Conservation (phyloP, 2,329 filamentous ascomycete genomes). For the Penicillium aurantiogriseum region DNA sequence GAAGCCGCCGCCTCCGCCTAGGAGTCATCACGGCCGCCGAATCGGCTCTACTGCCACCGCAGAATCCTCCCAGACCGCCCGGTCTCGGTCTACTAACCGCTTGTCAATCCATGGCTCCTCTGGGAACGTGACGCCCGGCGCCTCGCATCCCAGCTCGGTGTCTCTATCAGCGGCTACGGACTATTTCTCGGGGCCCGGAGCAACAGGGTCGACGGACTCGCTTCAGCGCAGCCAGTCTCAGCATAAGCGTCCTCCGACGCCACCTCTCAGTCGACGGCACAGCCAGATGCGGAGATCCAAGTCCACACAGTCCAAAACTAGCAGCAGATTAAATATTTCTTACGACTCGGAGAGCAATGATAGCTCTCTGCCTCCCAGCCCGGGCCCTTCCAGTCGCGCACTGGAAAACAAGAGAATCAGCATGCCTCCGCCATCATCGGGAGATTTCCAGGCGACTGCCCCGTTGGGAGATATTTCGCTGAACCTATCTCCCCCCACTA, state of each 20-base stretch:
- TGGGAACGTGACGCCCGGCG: constrained; percentile 21
- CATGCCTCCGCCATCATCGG: constrained; percentile 21
- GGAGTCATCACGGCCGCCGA: constrained; percentile 73
- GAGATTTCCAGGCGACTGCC: constrained; percentile 9
- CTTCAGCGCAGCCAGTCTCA: constrained; percentile 35
- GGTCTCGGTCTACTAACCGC: constrained; percentile 27
- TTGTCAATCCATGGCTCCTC: constrained; percentile 27
- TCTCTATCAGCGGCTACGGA: constrained; percentile 52
- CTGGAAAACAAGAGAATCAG: constrained; percentile 20
- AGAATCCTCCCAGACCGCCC: constrained; percentile 23
- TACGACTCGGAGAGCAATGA: constrained; percentile 47
- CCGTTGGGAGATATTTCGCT: constrained; percentile 3
- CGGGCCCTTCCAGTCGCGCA: constrained; percentile 24
- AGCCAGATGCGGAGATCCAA: constrained; percentile 45
- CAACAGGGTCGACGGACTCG: constrained; percentile 20
- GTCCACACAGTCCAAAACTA: constrained; percentile 34
- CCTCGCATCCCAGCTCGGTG: constrained; percentile 35
- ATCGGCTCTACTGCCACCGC: constrained; percentile 52
- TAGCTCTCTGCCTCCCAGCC: constrained; percentile 30
- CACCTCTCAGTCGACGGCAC: constrained; percentile 50
- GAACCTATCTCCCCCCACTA: constrained; percentile 19
- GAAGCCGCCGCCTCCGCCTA: constrained; percentile 68
- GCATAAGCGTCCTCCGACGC: constrained; percentile 47
- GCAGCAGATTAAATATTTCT: constrained; percentile 38
- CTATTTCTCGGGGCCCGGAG: constrained; percentile 30